Evolutionary conservation across 2,329 filamentous ascomycete species (phyloP).

Genomic region (Drechslerella stenobrocha): DNA sequence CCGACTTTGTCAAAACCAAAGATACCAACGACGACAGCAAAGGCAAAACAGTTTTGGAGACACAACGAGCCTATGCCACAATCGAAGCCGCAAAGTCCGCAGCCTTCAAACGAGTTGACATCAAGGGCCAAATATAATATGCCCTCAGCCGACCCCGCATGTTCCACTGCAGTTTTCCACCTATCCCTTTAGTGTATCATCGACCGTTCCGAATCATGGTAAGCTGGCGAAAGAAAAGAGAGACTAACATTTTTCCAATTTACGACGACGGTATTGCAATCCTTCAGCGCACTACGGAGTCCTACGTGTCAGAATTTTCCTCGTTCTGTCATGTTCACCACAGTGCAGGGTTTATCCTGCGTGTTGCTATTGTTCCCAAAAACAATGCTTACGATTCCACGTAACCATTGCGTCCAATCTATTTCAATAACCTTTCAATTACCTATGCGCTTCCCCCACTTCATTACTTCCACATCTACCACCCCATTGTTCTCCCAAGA

Average conservation of each 20-base stretch:
- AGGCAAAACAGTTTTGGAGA: slow-evolving; percentile 61
- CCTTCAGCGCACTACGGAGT: slow-evolving; percentile 14
- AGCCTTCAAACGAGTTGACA: slow-evolving; percentile 86
- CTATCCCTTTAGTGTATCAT: slow-evolving; percentile 4
- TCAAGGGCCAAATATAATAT: slow-evolving; percentile 89
- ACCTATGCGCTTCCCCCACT: background rate
- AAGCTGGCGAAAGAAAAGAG: slow-evolving; percentile 29
- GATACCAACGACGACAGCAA: slow-evolving; percentile 59
- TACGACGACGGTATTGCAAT: slow-evolving; percentile 13
- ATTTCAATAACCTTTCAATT: background rate
- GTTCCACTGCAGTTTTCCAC: slow-evolving; percentile 12
- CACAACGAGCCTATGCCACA: slow-evolving; percentile 69
- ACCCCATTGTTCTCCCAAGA: slow-evolving; percentile 13
- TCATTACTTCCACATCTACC: slow-evolving; percentile 8
- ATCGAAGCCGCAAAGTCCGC: slow-evolving; percentile 74
- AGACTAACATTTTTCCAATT: slow-evolving; percentile 39
- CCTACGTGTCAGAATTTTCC: slow-evolving; percentile 3
- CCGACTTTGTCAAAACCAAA: slow-evolving; percentile 65
- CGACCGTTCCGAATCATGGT: slow-evolving; percentile 34
- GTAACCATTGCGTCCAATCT: too few species aligned
- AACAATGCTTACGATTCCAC: slow-evolving; percentile 13
- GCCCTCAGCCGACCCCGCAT: background rate
- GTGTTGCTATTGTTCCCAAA: slow-evolving; percentile 15
- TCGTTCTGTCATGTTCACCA: slow-evolving; percentile 2
- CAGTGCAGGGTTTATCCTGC: slow-evolving; percentile 15